A percentile compares a stretch with the other conserved stretches of the same genome.
phyloP scores from a whole-genome alignment of 257 asterid genomes.

The Solanum virginianum region DNA sequence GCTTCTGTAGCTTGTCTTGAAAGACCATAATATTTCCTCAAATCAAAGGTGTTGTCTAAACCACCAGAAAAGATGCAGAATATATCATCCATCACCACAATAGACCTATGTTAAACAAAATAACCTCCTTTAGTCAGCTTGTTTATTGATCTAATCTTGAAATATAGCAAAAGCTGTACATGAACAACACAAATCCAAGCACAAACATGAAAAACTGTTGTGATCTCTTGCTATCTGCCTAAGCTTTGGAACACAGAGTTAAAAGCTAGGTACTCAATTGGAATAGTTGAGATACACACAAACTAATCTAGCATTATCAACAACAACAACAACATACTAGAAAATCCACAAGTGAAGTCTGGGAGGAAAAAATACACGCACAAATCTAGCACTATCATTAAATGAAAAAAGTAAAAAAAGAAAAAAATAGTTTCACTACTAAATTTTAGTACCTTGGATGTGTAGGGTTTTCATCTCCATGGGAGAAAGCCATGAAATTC shows the following conservation, averaged over 20 bases:
- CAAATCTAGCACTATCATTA: background rate
- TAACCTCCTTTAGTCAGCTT: background rate
- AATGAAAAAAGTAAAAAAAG: background rate
- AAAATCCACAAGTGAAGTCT: too few species aligned
- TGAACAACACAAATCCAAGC: background rate
- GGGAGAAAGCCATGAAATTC: conserved; percentile 54
- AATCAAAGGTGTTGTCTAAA: conserved; percentile 32
- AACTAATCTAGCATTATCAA: background rate
- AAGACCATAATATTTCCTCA: conserved; percentile 44
- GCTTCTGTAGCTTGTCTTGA: conserved; percentile 53
- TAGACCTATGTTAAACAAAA: conserved; percentile 20
- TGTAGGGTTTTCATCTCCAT: conserved; percentile 32
- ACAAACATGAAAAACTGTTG: background rate
- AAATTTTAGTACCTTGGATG: conserved; percentile 29
- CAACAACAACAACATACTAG: too few species aligned
- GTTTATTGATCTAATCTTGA: background rate
- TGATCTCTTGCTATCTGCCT: background rate
- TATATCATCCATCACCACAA: conserved; percentile 52
- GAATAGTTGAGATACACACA: background rate
- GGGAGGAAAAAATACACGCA: too few species aligned
- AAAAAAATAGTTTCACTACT: background rate
- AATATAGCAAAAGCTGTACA: background rate
- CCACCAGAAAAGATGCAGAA: conserved; percentile 61
- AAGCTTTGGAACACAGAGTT: background rate
- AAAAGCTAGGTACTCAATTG: background rate